These are phyloP conservation scores for Pelargonium exstipulatum DNA, from an alignment of 441 rosid species.

Conservation along the genomic window DNA sequence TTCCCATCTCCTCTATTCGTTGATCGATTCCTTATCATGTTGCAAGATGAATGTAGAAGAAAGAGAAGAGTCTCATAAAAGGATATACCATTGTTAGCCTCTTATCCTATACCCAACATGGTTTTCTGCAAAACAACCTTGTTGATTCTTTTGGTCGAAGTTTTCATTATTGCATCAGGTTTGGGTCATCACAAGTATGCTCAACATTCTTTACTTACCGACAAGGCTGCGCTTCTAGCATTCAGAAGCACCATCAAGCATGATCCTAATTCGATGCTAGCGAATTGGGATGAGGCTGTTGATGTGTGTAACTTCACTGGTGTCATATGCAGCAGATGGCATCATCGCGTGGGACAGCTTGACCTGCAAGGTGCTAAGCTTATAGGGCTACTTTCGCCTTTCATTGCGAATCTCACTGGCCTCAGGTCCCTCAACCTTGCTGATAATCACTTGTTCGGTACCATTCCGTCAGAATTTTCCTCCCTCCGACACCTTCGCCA, in stretches of 20 bases:
- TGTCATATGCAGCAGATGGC: constrained; percentile 23
- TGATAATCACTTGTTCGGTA: constrained; percentile 26
- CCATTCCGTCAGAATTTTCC: constrained; percentile 29
- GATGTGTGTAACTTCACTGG: constrained; percentile 34
- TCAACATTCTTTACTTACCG: constrained; percentile 29
- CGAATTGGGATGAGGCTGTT: constrained; percentile 25
- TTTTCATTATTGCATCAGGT: constrained; percentile 18
- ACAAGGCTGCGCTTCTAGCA: constrained; percentile 35
- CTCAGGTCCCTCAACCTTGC: constrained; percentile 23
- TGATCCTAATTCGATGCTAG: constrained; percentile 23
- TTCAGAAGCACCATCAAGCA: constrained; percentile 27
- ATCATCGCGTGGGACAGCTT: constrained; percentile 25
- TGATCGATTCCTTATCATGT: background rate
- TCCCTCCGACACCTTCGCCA: constrained; percentile 23
- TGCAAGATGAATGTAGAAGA: constrained; percentile 15
- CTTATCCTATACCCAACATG: constrained; percentile 12
- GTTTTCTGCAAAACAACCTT: constrained; percentile 7
- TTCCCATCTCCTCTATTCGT: background rate
- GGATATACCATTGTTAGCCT: background rate
- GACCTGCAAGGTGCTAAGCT: constrained; percentile 18
- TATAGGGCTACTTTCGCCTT: constrained; percentile 25
- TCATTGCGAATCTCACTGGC: constrained; percentile 30
- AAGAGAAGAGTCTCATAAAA: background rate
- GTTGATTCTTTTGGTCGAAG: constrained; percentile 27
- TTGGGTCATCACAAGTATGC: constrained; percentile 20